phyloP scores from a whole-genome alignment of 208 protist species.

The Trypanosoma lewisi region DNA sequence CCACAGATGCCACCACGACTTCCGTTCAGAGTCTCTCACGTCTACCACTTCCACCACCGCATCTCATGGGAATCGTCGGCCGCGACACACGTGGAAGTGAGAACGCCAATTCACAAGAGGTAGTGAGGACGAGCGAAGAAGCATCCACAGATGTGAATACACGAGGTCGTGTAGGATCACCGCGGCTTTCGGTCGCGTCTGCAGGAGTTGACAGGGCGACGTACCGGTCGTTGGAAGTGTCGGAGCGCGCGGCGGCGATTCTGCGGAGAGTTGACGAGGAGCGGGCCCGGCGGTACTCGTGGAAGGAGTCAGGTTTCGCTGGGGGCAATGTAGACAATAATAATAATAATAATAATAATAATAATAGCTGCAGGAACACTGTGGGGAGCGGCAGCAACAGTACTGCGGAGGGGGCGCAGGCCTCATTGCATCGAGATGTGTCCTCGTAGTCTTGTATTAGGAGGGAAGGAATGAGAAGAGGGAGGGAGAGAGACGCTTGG shows the following conservation, averaged over 20 bases:
- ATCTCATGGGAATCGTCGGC: constrained; percentile 19
- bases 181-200: background rate
- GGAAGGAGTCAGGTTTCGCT: background rate
- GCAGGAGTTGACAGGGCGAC: background rate
- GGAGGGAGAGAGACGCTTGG: background rate
- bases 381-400: too few species aligned
- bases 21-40: background rate
- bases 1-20: background rate
- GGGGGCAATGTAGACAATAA: background rate
- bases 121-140: background rate
- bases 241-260: constrained; percentile 5
- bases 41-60: constrained; percentile 1
- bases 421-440: too few species aligned
- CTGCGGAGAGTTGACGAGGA: constrained; percentile 4
- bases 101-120: background rate
- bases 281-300: background rate
- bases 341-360: too few species aligned
- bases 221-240: background rate
- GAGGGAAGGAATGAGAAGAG: background rate
- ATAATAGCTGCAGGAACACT: too few species aligned
- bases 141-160: background rate
- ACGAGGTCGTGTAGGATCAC: background rate
- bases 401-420: too few species aligned
- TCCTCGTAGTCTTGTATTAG: too few species aligned
- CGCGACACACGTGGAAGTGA: background rate